Evolutionary conservation across 805 yeast genomes (phyloP).

Genomic region (Candida jianshihensis): DNA sequence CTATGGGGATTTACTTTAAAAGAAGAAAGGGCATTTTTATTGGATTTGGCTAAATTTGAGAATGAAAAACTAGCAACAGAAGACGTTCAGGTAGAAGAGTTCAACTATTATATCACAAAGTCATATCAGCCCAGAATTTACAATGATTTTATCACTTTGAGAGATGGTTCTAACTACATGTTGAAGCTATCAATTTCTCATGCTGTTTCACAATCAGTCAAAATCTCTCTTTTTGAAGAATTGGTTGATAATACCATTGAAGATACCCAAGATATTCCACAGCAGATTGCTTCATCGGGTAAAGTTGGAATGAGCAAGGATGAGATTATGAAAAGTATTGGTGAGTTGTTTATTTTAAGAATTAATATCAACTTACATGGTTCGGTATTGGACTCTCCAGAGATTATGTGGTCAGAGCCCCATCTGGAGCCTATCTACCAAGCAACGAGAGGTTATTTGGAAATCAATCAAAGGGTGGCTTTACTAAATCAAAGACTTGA

Average conservation of each 20-base stretch:
- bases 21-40: constrained; percentile 77
- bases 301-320: constrained; percentile 91
- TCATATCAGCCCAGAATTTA: constrained; percentile 93
- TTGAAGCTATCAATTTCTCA: constrained; percentile 88
- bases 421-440: constrained; percentile 96
- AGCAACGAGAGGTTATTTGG: constrained; percentile 92
- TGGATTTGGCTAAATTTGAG: constrained; percentile 85
- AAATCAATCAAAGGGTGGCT: constrained; percentile 89
- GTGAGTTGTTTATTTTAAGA: constrained; percentile 85
- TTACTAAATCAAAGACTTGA: constrained; percentile 86
- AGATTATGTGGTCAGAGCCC: constrained; percentile 98
- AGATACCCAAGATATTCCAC: constrained; percentile 95
- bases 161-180: constrained; percentile 89
- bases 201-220: constrained; percentile 93
- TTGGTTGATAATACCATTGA: constrained; percentile 94
- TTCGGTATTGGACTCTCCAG: constrained; percentile 91
- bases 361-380: constrained; percentile 81
- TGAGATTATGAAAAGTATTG: constrained; percentile 95
- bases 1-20: constrained; percentile 89
- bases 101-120: constrained; percentile 89
- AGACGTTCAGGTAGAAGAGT: constrained; percentile 91
- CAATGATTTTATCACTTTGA: constrained; percentile 87
- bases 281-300: constrained; percentile 90
- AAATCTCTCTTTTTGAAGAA: constrained; percentile 92
- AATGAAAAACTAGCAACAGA: constrained; percentile 86